Percentiles rank a stretch among this genome's conserved stretches.
phyloP scores from a whole-genome alignment of 2,329 filamentous ascomycete species.

The Volutella citrinella region DNA sequence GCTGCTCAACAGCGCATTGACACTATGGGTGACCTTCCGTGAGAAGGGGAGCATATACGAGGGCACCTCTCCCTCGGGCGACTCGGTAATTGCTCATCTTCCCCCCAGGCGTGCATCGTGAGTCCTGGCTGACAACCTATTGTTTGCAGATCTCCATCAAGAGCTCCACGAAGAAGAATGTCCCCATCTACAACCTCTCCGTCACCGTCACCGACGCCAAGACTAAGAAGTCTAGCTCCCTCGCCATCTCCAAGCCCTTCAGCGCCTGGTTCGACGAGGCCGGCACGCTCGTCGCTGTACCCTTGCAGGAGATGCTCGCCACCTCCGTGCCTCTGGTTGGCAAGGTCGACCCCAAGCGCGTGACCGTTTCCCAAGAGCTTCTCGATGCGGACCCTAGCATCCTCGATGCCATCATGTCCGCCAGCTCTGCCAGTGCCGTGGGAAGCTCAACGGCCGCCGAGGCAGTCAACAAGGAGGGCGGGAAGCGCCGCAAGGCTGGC shows the following conservation, averaged over 20 bases:
- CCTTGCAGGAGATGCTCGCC: constrained; percentile 77
- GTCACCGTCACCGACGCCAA: constrained; percentile 53
- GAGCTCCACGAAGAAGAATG: constrained; percentile 73
- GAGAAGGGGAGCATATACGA: constrained; percentile 82
- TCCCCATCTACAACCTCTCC: constrained; percentile 75
- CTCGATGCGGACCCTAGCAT: constrained; percentile 43
- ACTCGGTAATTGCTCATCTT: constrained; percentile 53
- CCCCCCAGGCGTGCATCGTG: neutral
- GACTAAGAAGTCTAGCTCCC: constrained; percentile 36
- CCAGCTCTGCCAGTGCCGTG: constrained; percentile 26
- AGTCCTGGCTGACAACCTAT: constrained; percentile 10
- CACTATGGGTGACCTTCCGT: constrained; percentile 79
- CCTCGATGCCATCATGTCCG: constrained; percentile 45
- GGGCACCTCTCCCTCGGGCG: constrained; percentile 63
- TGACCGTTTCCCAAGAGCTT: constrained; percentile 36
- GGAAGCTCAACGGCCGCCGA: constrained; percentile 31
- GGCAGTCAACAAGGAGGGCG: constrained; percentile 37
- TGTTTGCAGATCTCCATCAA: constrained; percentile 65
- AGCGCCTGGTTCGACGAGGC: constrained; percentile 71
- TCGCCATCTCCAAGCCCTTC: constrained; percentile 63
- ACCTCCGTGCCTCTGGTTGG: constrained; percentile 65
- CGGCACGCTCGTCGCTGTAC: constrained; percentile 69
- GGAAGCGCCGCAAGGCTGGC: constrained; percentile 46
- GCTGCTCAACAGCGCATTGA: constrained; percentile 72
- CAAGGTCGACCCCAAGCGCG: constrained; percentile 60